Evolutionary conservation across 306 rosid genomes (phyloP).

Genomic region (Cucumis sativus): Cucumber_9930_V3 NC_026658.2:4316001-4316500

Average conservation of each 20-base stretch:
- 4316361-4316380: slow-evolving; percentile 60
- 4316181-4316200: slow-evolving; percentile 47
- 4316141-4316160: too few species aligned
- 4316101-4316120: too few species aligned
- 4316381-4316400: slow-evolving; percentile 54
- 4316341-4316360: slow-evolving; percentile 33
- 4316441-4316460: not conserved
- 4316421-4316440: slow-evolving; percentile 30
- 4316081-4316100: slow-evolving; percentile 13
- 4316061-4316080: slow-evolving; percentile 88
- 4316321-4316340: slow-evolving; percentile 39
- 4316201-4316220: slow-evolving; percentile 75
- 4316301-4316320: slow-evolving; percentile 50
- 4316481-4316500: too few species aligned
- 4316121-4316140: too few species aligned
- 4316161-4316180: not conserved
- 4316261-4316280: slow-evolving; percentile 55
- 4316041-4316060: slow-evolving; percentile 70
- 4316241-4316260: slow-evolving; percentile 37
- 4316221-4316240: slow-evolving; percentile 63
- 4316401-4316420: slow-evolving; percentile 53
- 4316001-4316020: slow-evolving; percentile 38
- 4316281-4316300: slow-evolving; percentile 75
- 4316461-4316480: too few species aligned
- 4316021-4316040: slow-evolving; percentile 68